phyloP scores from a whole-genome alignment of 2,329 filamentous ascomycete genomes.

The Xylaria sp. region DNA sequence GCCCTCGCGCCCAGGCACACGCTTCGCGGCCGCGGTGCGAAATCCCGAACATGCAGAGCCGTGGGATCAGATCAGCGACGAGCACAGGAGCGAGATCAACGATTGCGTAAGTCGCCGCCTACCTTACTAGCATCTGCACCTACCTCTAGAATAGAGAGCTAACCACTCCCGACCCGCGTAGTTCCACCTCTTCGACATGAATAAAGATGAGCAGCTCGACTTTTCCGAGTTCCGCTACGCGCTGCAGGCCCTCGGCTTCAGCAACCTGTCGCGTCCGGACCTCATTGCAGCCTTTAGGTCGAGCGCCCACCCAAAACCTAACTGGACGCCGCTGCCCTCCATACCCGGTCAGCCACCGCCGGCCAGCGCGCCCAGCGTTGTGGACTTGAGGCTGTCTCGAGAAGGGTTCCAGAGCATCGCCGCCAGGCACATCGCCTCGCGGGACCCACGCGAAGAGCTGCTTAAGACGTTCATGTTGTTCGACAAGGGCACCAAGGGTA shows the following conservation, averaged over 20 bases:
- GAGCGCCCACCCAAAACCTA: constrained; percentile 78
- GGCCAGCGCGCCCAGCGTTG: constrained; percentile 66
- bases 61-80: constrained; percentile 74
- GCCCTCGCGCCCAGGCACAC: constrained; percentile 45
- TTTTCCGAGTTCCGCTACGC: constrained; percentile 99
- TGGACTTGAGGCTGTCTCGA: constrained; percentile 78
- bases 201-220: constrained; percentile 93
- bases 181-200: constrained; percentile 96
- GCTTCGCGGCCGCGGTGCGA: constrained; percentile 48
- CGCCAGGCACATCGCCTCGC: constrained; percentile 80
- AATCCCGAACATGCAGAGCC: constrained; percentile 48
- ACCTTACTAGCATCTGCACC: not conserved
- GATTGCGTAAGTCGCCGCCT: constrained; percentile 76
- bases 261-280: constrained; percentile 83
- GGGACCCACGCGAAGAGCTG: constrained; percentile 92
- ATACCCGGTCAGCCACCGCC: constrained; percentile 58
- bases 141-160: constrained; percentile 3
- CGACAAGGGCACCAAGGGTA: constrained; percentile 90
- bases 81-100: constrained; percentile 92
- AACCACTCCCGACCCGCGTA: constrained; percentile 51
- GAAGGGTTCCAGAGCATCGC: constrained; percentile 80
- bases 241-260: constrained; percentile 91
- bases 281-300: constrained; percentile 83
- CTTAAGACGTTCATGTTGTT: constrained; percentile 92
- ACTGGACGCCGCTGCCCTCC: constrained; percentile 60